Conservation (phyloP, 331 rosid species). For the Malus hybrid region DNA sequence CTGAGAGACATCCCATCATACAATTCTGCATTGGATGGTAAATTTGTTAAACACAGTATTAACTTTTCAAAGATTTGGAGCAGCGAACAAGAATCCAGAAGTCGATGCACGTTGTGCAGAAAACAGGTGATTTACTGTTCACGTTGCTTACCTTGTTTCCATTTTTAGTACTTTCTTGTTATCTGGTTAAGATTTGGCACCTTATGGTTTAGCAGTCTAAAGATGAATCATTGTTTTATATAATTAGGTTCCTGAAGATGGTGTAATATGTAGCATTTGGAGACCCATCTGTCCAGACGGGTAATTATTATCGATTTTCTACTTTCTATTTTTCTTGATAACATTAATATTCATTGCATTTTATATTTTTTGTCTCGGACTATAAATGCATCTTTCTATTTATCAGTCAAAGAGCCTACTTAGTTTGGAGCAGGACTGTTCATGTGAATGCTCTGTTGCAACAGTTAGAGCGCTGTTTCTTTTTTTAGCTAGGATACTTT, state of each 20-base stretch:
- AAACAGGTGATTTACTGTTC: constrained; percentile 55
- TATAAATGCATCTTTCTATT: not conserved
- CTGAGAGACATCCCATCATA: constrained; percentile 52
- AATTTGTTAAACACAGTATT: constrained; percentile 60
- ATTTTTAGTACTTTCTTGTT: not conserved
- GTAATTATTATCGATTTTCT: constrained; percentile 40
- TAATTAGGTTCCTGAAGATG: constrained; percentile 46
- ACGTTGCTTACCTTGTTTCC: constrained; percentile 2
- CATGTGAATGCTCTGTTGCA: not conserved
- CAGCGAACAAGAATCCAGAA: constrained; percentile 72
- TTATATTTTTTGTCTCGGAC: not conserved
- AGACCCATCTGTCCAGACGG: constrained; percentile 88
- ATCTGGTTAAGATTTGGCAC: not conserved
- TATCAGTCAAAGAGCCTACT: not conserved
- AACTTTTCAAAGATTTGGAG: constrained; percentile 88
- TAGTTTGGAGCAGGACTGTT: not conserved
- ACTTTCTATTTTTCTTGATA: not conserved
- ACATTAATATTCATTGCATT: not conserved
- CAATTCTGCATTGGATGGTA: constrained; percentile 47
- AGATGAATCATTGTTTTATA: constrained; percentile 20
- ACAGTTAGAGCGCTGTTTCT: not conserved
- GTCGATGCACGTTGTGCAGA: constrained; percentile 65
- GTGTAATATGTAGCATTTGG: constrained; percentile 82
- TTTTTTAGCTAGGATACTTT: not conserved
- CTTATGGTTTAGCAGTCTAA: constrained; percentile 3